Percentiles rank a stretch among this genome's conserved stretches.
Conservation (phyloP, 208 protist species). For the Leptomonas seymouri region DNA sequence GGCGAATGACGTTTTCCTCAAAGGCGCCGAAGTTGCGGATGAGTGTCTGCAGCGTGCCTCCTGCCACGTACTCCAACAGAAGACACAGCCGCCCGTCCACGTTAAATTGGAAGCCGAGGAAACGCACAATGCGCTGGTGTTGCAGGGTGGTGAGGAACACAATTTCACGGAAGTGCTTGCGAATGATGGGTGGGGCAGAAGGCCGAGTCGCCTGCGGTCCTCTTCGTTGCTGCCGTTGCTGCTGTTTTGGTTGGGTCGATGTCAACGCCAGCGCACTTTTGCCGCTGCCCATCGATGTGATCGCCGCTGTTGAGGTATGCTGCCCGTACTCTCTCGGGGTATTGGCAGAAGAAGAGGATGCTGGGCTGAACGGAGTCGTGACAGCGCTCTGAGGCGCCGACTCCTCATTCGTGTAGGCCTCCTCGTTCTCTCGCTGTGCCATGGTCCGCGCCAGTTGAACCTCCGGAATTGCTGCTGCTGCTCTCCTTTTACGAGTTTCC, state of each 20-base stretch:
- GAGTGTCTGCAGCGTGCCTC: slow-evolving; percentile 83
- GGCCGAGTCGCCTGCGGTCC: neutral
- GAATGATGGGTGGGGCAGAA: slow-evolving; percentile 29
- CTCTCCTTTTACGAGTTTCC: too few relatives aligned
- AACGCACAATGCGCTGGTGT: slow-evolving; percentile 84
- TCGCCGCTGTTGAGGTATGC: neutral
- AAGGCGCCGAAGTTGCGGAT: slow-evolving; percentile 85
- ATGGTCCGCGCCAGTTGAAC: neutral
- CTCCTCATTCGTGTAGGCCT: too few relatives aligned
- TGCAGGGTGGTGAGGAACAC: slow-evolving; percentile 71
- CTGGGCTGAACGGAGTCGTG: neutral
- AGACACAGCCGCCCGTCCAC: slow-evolving; percentile 61
- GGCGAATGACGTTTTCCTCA: slow-evolving; percentile 81
- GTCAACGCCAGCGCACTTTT: neutral
- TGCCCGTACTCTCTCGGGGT: too few relatives aligned
- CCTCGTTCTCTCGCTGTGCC: too few relatives aligned
- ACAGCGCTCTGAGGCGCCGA: neutral
- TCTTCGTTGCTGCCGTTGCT: neutral
- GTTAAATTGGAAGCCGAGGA: slow-evolving; percentile 74
- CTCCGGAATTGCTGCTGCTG: neutral
- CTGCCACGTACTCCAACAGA: slow-evolving; percentile 91
- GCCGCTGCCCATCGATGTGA: neutral
- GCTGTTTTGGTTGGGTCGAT: neutral
- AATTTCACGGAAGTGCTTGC: slow-evolving; percentile 72
- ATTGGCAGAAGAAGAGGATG: too few relatives aligned